These are phyloP conservation scores for Hirschfeldia incana DNA, from an alignment of 345 rosid genomes.

Conservation along the genomic window DNA sequence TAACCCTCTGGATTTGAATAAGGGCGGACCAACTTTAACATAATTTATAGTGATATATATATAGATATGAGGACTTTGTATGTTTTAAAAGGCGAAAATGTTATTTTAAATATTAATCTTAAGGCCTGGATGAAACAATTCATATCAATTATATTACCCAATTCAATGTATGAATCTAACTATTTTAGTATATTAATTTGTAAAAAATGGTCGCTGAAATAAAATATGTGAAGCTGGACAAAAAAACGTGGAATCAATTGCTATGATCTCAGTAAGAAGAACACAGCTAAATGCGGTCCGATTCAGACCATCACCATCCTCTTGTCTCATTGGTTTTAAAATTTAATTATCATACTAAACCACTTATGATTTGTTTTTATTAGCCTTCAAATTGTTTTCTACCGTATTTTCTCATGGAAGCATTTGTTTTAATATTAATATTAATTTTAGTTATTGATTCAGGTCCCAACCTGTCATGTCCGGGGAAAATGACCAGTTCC, in stretches of 20 bases:
- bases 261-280: conserved; percentile 40
- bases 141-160: neutral
- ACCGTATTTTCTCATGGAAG: neutral
- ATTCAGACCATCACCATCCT: conserved; percentile 54
- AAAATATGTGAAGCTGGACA: neutral
- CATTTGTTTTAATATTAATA: neutral
- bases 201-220: neutral
- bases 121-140: neutral
- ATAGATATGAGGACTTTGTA: neutral
- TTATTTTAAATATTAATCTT: neutral
- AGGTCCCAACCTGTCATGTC: neutral
- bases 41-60: neutral
- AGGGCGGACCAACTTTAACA: neutral
- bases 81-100: neutral
- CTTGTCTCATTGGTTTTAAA: conserved; percentile 32
- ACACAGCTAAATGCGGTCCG: conserved; percentile 55
- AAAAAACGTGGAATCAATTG: conserved; percentile 19
- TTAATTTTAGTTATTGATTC: neutral
- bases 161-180: neutral
- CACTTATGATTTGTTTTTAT: conserved; percentile 24
- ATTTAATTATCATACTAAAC: conserved; percentile 1
- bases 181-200: neutral
- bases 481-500: neutral
- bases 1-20: neutral
- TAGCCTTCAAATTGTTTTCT: neutral